phyloP scores from a whole-genome alignment of 2,329 filamentous ascomycete species.

The Fusarium buxicola region DNA sequence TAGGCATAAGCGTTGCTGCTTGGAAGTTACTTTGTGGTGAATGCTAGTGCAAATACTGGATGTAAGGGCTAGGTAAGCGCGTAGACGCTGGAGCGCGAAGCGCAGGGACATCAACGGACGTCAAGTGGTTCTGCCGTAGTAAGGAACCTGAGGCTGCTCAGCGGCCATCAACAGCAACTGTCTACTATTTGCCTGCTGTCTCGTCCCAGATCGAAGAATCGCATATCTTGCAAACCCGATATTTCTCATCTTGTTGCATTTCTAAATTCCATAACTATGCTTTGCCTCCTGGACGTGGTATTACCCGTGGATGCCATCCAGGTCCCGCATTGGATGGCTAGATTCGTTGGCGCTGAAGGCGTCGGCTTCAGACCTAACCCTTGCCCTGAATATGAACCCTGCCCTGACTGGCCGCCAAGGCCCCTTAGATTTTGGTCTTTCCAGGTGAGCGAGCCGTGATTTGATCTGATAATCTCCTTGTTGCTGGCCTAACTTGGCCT shows the following conservation, averaged over 20 bases:
- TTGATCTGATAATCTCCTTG: constrained; percentile 36
- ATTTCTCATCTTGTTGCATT: not conserved
- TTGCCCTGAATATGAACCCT: constrained; percentile 36
- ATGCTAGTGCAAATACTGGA: not conserved
- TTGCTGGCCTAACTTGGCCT: constrained; percentile 19
- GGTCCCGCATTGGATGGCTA: constrained; percentile 12
- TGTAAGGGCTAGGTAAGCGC: constrained; percentile 21
- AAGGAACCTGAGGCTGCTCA: constrained; percentile 10
- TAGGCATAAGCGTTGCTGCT: constrained; percentile 12
- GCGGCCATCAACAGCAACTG: not conserved
- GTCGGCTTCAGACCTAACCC: constrained; percentile 24
- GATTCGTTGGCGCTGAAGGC: constrained; percentile 7
- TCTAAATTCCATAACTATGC: not conserved
- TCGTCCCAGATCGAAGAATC: not conserved
- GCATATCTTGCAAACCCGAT: not conserved
- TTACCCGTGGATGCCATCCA: constrained; percentile 14
- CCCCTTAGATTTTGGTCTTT: not conserved
- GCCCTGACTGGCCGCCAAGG: constrained; percentile 31
- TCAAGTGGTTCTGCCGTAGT: not conserved
- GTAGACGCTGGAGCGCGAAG: constrained; percentile 13
- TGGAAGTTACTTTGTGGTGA: constrained; percentile 7
- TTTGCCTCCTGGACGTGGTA: constrained; percentile 36
- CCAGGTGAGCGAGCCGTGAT: constrained; percentile 33
- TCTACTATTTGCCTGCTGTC: constrained; percentile 12
- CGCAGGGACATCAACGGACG: constrained; percentile 21